Percentiles rank a stretch among this genome's conserved stretches.
Conservation (phyloP, 1,284 basidiomycete genomes). For the Ganoderma sinense region DNA sequence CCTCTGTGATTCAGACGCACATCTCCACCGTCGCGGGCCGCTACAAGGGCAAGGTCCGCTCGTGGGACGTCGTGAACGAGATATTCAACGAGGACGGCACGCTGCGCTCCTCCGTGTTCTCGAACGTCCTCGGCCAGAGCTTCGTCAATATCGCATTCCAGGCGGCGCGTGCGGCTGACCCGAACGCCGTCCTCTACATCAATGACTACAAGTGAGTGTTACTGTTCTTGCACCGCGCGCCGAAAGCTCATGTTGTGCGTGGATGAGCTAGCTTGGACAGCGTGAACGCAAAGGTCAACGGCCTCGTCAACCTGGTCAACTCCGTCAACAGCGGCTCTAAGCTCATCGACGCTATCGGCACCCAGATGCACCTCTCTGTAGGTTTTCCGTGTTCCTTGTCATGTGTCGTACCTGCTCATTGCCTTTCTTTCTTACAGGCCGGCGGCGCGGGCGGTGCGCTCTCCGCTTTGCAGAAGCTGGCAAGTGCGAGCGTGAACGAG, state of each 20-base stretch:
- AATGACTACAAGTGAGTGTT: slow-evolving; percentile 43
- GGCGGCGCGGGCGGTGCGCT: slow-evolving; percentile 48
- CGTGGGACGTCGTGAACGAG: slow-evolving; percentile 44
- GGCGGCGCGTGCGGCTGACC: slow-evolving; percentile 45
- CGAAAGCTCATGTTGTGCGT: neutral
- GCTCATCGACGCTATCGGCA: slow-evolving; percentile 46
- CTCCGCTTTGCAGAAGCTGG: slow-evolving; percentile 45
- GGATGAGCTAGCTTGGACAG: slow-evolving; percentile 35
- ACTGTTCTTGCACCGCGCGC: neutral
- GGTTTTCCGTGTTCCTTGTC: slow-evolving; percentile 3
- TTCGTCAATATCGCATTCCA: slow-evolving; percentile 46
- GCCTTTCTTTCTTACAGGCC: neutral
- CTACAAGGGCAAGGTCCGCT: slow-evolving; percentile 47
- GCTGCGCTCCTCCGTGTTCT: slow-evolving; percentile 44
- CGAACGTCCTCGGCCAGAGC: slow-evolving; percentile 42
- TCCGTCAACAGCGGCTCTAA: slow-evolving; percentile 37
- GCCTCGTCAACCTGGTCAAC: slow-evolving; percentile 44
- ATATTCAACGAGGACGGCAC: slow-evolving; percentile 48
- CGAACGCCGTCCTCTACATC: slow-evolving; percentile 47
- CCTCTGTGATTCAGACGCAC: slow-evolving; percentile 45
- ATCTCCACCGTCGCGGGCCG: slow-evolving; percentile 45
- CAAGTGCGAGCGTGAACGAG: slow-evolving; percentile 47
- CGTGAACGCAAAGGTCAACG: slow-evolving; percentile 40
- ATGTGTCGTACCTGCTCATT: neutral
- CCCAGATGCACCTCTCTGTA: slow-evolving; percentile 42